These are phyloP conservation scores for Fusarium siculi DNA, from an alignment of 2,329 filamentous ascomycete genomes.

Conservation along the genomic window DNA sequence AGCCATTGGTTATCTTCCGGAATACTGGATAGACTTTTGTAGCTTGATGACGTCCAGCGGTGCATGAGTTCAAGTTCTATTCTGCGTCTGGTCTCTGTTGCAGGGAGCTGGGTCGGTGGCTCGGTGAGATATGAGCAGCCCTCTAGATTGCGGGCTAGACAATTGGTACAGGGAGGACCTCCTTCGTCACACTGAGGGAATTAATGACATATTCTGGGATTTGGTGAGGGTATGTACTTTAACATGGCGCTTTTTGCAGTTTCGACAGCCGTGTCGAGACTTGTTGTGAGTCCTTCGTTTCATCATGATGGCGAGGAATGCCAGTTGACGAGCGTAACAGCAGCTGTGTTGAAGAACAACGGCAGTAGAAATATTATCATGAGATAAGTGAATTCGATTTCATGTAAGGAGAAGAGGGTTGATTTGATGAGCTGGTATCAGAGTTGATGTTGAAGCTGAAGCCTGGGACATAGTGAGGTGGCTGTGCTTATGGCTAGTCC, in stretches of 20 bases:
- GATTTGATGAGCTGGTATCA: background rate
- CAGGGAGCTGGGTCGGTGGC: constrained; percentile 8
- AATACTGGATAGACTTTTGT: constrained; percentile 51
- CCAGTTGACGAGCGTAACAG: fast-evolving
- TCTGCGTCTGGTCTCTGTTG: constrained; percentile 39
- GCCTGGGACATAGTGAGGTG: constrained; percentile 11
- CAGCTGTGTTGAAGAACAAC: background rate
- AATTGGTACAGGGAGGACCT: constrained; percentile 51
- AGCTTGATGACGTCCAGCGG: constrained; percentile 60
- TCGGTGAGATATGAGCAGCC: constrained; percentile 35
- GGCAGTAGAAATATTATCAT: fast-evolving
- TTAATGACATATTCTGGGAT: background rate
- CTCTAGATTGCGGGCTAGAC: constrained; percentile 42
- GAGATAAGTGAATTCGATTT: background rate
- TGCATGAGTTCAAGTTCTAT: constrained; percentile 64
- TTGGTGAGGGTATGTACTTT: constrained; percentile 22
- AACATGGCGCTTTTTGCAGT: constrained; percentile 42
- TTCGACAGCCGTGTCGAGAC: constrained; percentile 41
- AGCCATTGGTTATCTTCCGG: constrained; percentile 51
- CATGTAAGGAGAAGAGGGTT: too few species aligned
- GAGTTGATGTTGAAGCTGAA: background rate
- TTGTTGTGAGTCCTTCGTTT: constrained; percentile 41
- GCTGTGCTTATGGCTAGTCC: constrained; percentile 33
- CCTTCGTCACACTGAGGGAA: constrained; percentile 49
- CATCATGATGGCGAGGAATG: constrained; percentile 13